Conservation (phyloP, 805 yeast genomes). For the Clavispora fructus region DNA sequence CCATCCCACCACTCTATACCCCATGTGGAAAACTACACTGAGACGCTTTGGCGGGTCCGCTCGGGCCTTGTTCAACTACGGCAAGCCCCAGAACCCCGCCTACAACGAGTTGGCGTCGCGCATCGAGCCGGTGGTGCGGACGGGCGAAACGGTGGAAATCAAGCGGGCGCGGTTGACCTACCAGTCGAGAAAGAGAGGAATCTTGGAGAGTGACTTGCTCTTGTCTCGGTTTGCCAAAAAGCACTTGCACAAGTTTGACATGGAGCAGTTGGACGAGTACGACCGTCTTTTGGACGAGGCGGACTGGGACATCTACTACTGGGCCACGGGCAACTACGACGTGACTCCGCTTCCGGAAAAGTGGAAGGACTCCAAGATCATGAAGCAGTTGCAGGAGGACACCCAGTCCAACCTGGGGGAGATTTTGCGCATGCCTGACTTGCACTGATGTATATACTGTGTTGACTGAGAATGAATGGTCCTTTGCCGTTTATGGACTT, state of each 20-base stretch:
- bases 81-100: slow-evolving; percentile 36
- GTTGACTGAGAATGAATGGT: too few species aligned
- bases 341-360: slow-evolving; percentile 83
- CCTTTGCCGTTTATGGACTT: too few species aligned
- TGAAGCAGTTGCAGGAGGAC: slow-evolving; percentile 62
- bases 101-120: slow-evolving; percentile 48
- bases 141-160: slow-evolving; percentile 63
- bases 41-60: slow-evolving; percentile 1
- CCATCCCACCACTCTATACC: not conserved
- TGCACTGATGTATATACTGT: slow-evolving; percentile 10
- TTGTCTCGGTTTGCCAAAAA: slow-evolving; percentile 81
- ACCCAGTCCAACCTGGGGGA: slow-evolving; percentile 68
- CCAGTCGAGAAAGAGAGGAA: slow-evolving; percentile 93
- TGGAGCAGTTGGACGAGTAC: slow-evolving; percentile 75
- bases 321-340: slow-evolving; percentile 85
- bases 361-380: slow-evolving; percentile 68
- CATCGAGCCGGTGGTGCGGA: slow-evolving; percentile 75
- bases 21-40: not conserved
- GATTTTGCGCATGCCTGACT: slow-evolving; percentile 80
- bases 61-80: slow-evolving; percentile 28
- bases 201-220: slow-evolving; percentile 84
- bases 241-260: slow-evolving; percentile 53
- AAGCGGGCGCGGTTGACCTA: slow-evolving; percentile 86
- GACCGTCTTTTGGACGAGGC: slow-evolving; percentile 82
- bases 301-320: slow-evolving; percentile 99